Evolutionary conservation across 306 rosid genomes (phyloP).

Genomic region (Cicer pinnatifidum): DNA sequence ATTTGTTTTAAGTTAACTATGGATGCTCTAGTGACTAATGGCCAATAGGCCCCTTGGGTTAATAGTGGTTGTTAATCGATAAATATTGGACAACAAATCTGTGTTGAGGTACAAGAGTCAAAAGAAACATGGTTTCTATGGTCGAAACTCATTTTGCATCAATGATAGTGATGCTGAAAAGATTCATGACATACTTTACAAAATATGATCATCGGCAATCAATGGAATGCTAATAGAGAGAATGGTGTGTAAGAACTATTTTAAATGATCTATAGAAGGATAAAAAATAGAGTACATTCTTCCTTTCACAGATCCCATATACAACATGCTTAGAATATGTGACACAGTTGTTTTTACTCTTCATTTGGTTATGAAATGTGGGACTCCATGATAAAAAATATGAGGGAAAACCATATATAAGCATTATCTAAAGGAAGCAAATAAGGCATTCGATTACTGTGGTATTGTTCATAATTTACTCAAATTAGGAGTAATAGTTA

Average conservation of each 20-base stretch:
- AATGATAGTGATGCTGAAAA: not conserved
- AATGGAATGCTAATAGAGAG: not conserved
- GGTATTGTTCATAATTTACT: too few relatives aligned
- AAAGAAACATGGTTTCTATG: conserved; percentile 9
- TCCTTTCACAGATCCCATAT: not conserved
- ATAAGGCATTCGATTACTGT: too few relatives aligned
- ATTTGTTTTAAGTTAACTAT: conserved; percentile 5
- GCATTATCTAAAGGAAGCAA: too few relatives aligned
- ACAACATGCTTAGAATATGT: not conserved
- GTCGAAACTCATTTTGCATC: not conserved
- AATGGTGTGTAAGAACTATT: not conserved
- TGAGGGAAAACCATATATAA: not conserved
- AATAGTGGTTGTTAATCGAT: conserved; percentile 3
- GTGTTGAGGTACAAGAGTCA: not conserved
- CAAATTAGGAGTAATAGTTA: too few relatives aligned
- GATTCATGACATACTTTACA: not conserved
- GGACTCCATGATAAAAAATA: not conserved
- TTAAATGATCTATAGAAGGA: too few relatives aligned
- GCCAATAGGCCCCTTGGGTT: not conserved
- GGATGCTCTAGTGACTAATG: not conserved
- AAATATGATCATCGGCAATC: not conserved
- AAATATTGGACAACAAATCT: conserved; percentile 27
- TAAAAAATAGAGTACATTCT: not conserved
- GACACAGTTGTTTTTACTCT: not conserved
- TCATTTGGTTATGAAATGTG: conserved; percentile 4